phyloP scores from a whole-genome alignment of 2,329 filamentous ascomycete species.

The Plenodomus tracheiphilus region DNA sequence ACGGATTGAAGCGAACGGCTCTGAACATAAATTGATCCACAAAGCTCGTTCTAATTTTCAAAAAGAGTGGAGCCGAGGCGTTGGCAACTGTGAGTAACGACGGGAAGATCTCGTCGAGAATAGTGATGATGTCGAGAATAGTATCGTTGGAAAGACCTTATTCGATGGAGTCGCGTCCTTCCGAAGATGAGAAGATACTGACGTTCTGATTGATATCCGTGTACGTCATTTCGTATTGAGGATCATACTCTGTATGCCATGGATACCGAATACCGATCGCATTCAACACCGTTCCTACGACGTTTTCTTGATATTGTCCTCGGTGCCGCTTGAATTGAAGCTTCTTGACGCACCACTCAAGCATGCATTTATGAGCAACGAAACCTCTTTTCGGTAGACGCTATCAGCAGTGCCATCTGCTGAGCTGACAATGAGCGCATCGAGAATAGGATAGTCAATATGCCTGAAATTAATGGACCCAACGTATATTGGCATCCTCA shows the following conservation, averaged over 20 bases:
- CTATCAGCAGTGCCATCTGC: slow-evolving; percentile 5
- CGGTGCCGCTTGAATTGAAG: slow-evolving; percentile 19
- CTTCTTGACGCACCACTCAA: slow-evolving; percentile 29
- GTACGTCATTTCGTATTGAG: background rate
- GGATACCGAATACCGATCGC: slow-evolving; percentile 2
- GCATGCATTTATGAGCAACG: slow-evolving; percentile 26
- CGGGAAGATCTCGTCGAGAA: slow-evolving; percentile 15
- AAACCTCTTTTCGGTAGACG: slow-evolving; percentile 12
- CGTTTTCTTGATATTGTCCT: slow-evolving; percentile 18
- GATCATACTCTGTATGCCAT: background rate
- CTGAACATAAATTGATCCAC: background rate
- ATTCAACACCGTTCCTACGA: slow-evolving; percentile 5
- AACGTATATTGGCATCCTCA: slow-evolving; percentile 9
- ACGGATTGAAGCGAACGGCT: slow-evolving; percentile 15
- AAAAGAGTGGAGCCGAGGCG: background rate
- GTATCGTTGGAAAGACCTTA: slow-evolving; percentile 13
- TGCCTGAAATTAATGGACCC: slow-evolving; percentile 25
- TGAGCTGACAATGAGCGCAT: slow-evolving; percentile 15
- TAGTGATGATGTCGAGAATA: background rate
- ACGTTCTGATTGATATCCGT: slow-evolving; percentile 6
- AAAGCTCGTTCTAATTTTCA: slow-evolving; percentile 5
- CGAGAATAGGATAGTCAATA: slow-evolving; percentile 11
- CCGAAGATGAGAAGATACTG: slow-evolving; percentile 4
- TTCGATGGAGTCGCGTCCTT: background rate
- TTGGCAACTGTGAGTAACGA: slow-evolving; percentile 3